phyloP scores from a whole-genome alignment of 441 rosid species.

The Corymbia calophylla region DNA sequence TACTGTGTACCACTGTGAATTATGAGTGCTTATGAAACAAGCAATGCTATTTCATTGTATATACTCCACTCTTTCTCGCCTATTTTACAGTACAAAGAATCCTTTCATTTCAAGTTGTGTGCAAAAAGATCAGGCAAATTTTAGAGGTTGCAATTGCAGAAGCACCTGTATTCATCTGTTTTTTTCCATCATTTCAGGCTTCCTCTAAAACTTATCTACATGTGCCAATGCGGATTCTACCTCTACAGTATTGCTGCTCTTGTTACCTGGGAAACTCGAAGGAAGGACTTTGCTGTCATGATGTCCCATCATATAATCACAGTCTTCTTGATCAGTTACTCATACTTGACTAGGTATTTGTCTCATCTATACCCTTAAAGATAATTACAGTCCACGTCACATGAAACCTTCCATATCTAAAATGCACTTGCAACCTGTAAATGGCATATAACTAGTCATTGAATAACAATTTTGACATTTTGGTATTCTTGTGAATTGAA shows the following conservation, averaged over 20 bases:
- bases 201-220: slow-evolving; percentile 1
- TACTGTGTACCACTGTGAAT: background rate
- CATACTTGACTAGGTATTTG: slow-evolving; percentile 6
- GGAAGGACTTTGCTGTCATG: background rate
- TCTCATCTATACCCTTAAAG: background rate
- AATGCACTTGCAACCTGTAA: background rate
- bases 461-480: background rate
- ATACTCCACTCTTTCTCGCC: background rate
- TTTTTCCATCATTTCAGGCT: background rate
- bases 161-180: background rate
- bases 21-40: background rate
- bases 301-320: slow-evolving; percentile 11
- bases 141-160: background rate
- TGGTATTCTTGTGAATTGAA: background rate
- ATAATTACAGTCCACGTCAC: background rate
- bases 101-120: background rate
- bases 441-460: background rate
- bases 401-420: background rate
- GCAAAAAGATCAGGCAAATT: background rate
- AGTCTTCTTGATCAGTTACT: background rate
- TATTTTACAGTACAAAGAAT: background rate
- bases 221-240: slow-evolving; percentile 11
- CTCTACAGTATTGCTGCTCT: slow-evolving; percentile 4
- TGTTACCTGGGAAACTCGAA: slow-evolving; percentile 13
- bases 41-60: background rate